These are phyloP conservation scores for Lasiodiplodia sp. DNA, from an alignment of 2,329 filamentous ascomycete genomes.

Conservation along the genomic window DNA sequence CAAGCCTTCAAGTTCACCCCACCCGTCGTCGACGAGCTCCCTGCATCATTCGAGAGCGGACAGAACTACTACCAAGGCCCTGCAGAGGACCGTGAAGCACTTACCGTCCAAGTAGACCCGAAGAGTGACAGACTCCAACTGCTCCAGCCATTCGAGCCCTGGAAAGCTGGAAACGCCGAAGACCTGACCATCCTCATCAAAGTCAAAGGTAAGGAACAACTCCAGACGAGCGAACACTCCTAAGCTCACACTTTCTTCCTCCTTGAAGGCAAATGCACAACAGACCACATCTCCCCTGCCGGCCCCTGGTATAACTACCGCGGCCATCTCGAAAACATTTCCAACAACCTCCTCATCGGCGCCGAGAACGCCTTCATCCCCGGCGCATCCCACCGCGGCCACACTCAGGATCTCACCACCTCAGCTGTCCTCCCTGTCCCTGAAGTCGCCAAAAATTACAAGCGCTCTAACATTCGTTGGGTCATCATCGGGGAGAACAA, in stretches of 20 bases:
- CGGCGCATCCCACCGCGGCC: slow-evolving; percentile 37
- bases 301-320: slow-evolving; percentile 51
- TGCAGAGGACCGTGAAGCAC: slow-evolving; percentile 33
- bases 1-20: slow-evolving; percentile 38
- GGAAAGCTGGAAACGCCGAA: slow-evolving; percentile 37
- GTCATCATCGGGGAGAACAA: slow-evolving; percentile 47
- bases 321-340: slow-evolving; percentile 51
- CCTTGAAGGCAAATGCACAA: slow-evolving; percentile 46
- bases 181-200: slow-evolving; percentile 45
- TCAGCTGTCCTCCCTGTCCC: slow-evolving; percentile 36
- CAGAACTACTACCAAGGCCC: slow-evolving; percentile 40
- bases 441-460: slow-evolving; percentile 39
- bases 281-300: slow-evolving; percentile 50
- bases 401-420: slow-evolving; percentile 36
- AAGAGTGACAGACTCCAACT: slow-evolving; percentile 39
- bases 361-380: slow-evolving; percentile 43
- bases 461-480: slow-evolving; percentile 37
- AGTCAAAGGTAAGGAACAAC: slow-evolving; percentile 32
- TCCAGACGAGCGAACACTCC: background rate
- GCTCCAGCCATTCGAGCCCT: slow-evolving; percentile 35
- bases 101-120: slow-evolving; percentile 39
- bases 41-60: slow-evolving; percentile 36
- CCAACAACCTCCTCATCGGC: slow-evolving; percentile 47
- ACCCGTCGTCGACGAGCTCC: slow-evolving; percentile 40
- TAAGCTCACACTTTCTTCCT: background rate